Base-by-base conservation (phyloP, 495 filamentous ascomycete species). In the Achaetomiella virescens region DNA sequence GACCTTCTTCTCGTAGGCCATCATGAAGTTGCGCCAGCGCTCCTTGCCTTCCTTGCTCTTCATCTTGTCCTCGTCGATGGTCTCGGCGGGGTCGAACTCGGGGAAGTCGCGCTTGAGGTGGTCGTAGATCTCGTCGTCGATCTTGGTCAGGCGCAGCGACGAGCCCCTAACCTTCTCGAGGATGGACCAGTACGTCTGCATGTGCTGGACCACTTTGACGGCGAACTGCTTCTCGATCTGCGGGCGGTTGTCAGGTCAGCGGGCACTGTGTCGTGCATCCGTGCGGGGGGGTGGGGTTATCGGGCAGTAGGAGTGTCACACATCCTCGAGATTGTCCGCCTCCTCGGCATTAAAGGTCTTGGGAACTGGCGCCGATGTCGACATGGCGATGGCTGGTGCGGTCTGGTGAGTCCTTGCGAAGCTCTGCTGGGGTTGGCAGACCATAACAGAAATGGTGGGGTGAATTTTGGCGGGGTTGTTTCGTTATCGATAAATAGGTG, bases 171-270 rank as follows among this genome's bases (percentile, higher is more conserved):
- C 81, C 69, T 87, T 89, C 72, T 97, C 86, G 60, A 99, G 86
- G 62, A 99, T 95, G 21, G 84, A 74, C 92, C 92, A 99, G 78
- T 97, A 99, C 44, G 91, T 97, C 68, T 86, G 82, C 74, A 97
- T 86, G 69, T 97, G 93, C 71, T 96, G 88, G 12, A 99, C 95
- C 44, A 84, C 90, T 79, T 97, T 97, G 62, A 99, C 93, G 33
- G 95, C 93, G 64, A 99, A 99, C 72, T 97, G 95, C 79, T 96
- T 97, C 81, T 99, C 93, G 68, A 98, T 96, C 90, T 98, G 37
- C 14, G 25, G 20, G 21, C 2, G 17, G 17, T 2, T 1, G 48
- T n/a, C 37, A 47, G n/a, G 47, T 55, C 10, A 55, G 50, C 40
- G 6, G 37, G 17, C 1, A 0, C 15, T 4, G 46, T 6, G 18